A percentile compares a stretch with the other conserved stretches of the same genome.
These are phyloP conservation scores for Centaurea solstitialis DNA, from an alignment of 129 eudicot species.

Conservation along the genomic window DNA sequence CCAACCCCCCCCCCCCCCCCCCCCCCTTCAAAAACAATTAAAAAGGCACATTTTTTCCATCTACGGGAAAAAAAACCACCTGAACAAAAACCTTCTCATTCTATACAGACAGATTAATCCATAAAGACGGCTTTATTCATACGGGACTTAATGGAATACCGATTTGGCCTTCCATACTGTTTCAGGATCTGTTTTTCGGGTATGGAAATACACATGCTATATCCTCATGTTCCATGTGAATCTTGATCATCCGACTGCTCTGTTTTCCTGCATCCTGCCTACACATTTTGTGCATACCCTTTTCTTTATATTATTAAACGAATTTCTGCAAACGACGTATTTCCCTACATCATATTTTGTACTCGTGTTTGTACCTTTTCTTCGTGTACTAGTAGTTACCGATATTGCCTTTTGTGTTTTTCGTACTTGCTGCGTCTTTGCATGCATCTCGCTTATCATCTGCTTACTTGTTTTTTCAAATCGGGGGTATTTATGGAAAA, in stretches of 20 bases:
- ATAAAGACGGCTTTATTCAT: too few species aligned
- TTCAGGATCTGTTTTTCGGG: conserved; percentile 4
- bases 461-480: background rate
- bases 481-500: background rate
- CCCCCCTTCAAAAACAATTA: too few species aligned
- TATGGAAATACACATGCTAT: background rate
- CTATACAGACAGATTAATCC: too few species aligned
- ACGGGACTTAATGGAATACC: too few species aligned
- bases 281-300: background rate
- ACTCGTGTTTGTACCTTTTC: background rate
- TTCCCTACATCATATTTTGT: too few species aligned
- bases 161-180: background rate
- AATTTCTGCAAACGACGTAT: background rate
- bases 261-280: conserved; percentile 15
- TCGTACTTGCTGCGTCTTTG: background rate
- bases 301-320: background rate
- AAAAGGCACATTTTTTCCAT: too few species aligned
- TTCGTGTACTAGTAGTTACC: background rate
- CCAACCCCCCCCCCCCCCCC: too few species aligned
- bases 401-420: background rate
- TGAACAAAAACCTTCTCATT: too few species aligned
- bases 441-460: background rate
- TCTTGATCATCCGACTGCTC: conserved; percentile 10
- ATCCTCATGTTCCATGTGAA: background rate
- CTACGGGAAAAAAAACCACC: too few species aligned